Conservation (phyloP, 2,329 filamentous ascomycete species). For the Sporothrix protearum region DNA sequence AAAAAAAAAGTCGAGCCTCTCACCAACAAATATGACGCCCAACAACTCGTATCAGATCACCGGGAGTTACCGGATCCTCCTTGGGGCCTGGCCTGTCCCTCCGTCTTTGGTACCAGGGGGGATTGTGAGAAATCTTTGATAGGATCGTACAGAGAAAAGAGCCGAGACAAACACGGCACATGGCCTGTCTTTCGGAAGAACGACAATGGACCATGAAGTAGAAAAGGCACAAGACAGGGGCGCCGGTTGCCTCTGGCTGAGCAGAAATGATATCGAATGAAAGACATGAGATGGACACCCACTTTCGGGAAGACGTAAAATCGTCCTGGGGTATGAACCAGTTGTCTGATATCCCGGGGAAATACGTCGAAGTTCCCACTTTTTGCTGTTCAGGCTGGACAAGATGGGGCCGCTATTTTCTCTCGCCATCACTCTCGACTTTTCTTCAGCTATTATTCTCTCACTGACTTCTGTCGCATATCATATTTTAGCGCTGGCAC, state of each 20-base stretch:
- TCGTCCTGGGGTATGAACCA: neutral
- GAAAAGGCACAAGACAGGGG: too few relatives aligned
- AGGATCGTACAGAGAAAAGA: too few relatives aligned
- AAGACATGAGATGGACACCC: neutral
- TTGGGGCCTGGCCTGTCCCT: neutral
- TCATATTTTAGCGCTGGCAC: constrained; percentile 2
- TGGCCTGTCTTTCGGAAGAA: neutral
- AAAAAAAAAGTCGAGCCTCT: too few relatives aligned
- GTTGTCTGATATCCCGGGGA: neutral
- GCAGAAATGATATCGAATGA: neutral
- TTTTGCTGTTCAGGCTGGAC: constrained; percentile 1
- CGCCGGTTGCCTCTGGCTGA: neutral
- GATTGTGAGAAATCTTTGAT: neutral
- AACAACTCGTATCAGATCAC: neutral
- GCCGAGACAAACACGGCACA: neutral
- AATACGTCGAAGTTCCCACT: neutral
- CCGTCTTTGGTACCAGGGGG: neutral
- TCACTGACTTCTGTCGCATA: constrained; percentile 12
- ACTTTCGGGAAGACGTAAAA: neutral
- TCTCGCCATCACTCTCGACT: neutral
- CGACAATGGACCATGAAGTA: neutral
- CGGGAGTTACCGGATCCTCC: constrained; percentile 17
- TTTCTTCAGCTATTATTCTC: neutral
- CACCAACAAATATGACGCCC: neutral
- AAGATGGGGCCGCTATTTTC: constrained; percentile 1